Percentiles rank a stretch among this genome's conserved stretches.
Evolutionary conservation across 1,139 yeast genomes (phyloP).

Genomic region (Candida sp.): DNA sequence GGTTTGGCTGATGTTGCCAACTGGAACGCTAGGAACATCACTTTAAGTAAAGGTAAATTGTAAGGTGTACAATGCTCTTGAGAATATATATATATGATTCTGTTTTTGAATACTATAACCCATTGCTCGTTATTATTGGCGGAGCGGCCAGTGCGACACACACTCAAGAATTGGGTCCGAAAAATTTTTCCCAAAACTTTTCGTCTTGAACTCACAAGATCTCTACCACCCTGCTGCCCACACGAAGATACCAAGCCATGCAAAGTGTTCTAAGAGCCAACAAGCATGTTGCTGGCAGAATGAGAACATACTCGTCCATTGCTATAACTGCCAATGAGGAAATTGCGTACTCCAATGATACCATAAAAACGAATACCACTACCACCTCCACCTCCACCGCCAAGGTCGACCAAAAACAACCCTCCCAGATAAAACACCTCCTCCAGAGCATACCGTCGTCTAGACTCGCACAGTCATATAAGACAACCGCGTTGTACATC

Average conservation of each 20-base stretch:
- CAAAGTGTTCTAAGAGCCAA: conserved; percentile 4
- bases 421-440: conserved; percentile 3
- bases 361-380: not conserved
- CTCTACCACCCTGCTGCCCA: not conserved
- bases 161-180: not conserved
- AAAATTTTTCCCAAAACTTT: no score
- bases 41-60: conserved; percentile 15
- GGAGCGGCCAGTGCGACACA: not conserved
- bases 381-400: not conserved
- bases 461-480: conserved; percentile 11
- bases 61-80: not conserved
- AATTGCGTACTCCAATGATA: not conserved
- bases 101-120: no score
- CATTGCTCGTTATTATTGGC: not conserved
- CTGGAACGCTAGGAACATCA: conserved; percentile 52
- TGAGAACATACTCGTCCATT: conserved; percentile 7
- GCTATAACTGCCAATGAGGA: conserved; percentile 9
- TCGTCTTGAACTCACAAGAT: not conserved
- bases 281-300: conserved; percentile 1
- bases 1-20: conserved; percentile 59
- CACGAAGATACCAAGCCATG: not conserved
- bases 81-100: not conserved
- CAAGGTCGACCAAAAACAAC: not conserved
- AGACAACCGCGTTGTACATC: conserved; percentile 4
- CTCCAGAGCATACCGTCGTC: conserved; percentile 12